phyloP scores from a whole-genome alignment of 441 rosid species.

The Bocquillonia castaneifolia region DNA sequence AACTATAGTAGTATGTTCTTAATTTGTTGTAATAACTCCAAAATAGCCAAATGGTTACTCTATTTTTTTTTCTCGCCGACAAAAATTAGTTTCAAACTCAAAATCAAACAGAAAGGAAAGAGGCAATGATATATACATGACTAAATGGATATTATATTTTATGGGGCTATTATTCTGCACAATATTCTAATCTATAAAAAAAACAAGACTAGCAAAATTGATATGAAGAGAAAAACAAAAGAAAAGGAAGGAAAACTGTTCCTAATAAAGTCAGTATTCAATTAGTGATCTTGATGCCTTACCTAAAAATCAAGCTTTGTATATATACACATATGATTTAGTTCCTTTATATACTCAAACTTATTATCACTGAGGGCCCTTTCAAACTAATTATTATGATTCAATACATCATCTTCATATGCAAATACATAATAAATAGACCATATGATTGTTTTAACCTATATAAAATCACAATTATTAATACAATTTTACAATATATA shows the following conservation, averaged over 20 bases:
- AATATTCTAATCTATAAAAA: neutral
- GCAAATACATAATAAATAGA: no score
- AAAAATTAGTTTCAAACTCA: neutral
- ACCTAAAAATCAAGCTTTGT: neutral
- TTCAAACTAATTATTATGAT: neutral
- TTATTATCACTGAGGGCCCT: neutral
- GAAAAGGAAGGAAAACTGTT: neutral
- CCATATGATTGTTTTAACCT: no score
- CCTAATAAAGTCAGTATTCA: neutral
- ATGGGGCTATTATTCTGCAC: neutral
- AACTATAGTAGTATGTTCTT: no score
- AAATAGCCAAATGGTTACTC: neutral
- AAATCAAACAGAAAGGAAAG: neutral
- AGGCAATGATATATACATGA: neutral
- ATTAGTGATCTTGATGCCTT: neutral
- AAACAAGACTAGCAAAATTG: neutral
- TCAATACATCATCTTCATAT: no score
- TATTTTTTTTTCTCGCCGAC: no score
- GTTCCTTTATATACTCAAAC: neutral
- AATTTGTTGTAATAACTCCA: no score
- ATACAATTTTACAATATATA: no score
- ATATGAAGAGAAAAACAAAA: neutral
- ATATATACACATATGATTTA: neutral
- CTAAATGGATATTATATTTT: no score
- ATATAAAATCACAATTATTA: no score